Evolutionary conservation across 208 protist genomes (phyloP), one percentile per base, ranked within the genome.

Genomic region (Leishmania aethiopica): DNA sequence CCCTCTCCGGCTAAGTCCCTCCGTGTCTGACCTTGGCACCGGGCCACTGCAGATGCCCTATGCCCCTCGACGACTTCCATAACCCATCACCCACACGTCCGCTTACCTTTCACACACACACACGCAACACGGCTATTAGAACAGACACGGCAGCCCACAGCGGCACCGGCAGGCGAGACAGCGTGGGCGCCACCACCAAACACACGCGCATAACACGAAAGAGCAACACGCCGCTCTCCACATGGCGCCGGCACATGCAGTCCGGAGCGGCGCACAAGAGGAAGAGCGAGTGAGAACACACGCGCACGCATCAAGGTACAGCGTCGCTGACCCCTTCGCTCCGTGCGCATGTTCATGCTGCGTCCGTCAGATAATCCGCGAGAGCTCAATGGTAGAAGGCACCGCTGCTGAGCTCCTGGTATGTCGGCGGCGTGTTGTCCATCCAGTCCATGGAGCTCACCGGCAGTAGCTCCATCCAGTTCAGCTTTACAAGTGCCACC

Each of bases 361-460:
- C 10, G 28, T 47, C 8, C 8, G 28, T 53, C 45, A 37, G 22
- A 8, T n/a, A 8, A 51, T 28, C 45, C 28, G 45, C 40, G 28
- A 17, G 10, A 22, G 35, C 13, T 45, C 35, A 81, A 45, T 83
- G 7, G 64, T 83, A 80, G 78, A 86, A 86, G 45, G 78, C 78
- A 40, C 93, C 88, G 35, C 81, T 81, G 83, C 85, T 93, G 77
- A 88, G 77, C 80, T 97, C 93, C 71, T 92, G 89, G 66, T 94
- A 92, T 13, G 72, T 53, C 11, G 92, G 91, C 13, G 92, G 92
- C 42, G 81, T 90, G 47, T 64, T 92, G 59, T 89, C 87, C 83
- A 97, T 88, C 93, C 94, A 97, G 77, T 97, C 94, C 86, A 95
- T 93, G 32, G 91, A 86, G 78, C 89, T 91, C 40, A 96, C 87